These are phyloP conservation scores for Fusarium nelsonii DNA, from an alignment of 2,329 filamentous ascomycete genomes.

Conservation along the genomic window DNA sequence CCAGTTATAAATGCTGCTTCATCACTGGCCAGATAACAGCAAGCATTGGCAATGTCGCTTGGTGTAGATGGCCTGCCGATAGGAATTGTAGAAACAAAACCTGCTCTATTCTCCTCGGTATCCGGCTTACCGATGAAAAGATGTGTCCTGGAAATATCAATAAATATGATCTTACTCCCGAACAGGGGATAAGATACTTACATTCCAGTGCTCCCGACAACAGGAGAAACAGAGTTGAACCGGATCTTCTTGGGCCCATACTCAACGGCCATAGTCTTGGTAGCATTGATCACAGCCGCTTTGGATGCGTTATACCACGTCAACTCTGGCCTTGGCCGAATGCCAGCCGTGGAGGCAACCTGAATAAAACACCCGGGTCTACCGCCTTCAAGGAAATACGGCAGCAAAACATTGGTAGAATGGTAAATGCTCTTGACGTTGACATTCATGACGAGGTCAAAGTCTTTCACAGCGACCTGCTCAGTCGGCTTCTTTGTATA, in stretches of 20 bases:
- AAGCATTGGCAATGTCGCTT: constrained; percentile 76
- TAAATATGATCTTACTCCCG: too few relatives aligned
- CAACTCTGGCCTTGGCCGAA: constrained; percentile 69
- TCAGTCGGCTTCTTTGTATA: constrained; percentile 73
- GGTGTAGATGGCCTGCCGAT: constrained; percentile 59
- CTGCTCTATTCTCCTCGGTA: constrained; percentile 70
- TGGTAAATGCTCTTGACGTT: constrained; percentile 77
- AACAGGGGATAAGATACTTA: not conserved
- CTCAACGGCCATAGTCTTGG: constrained; percentile 74
- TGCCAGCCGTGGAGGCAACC: constrained; percentile 72
- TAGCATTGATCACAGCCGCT: constrained; percentile 72
- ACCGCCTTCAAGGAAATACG: constrained; percentile 69
- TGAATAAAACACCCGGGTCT: constrained; percentile 73
- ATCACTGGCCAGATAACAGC: constrained; percentile 77
- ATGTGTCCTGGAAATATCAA: constrained; percentile 6
- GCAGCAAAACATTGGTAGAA: constrained; percentile 69
- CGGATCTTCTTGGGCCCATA: constrained; percentile 79
- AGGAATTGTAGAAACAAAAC: constrained; percentile 65
- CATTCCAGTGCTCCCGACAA: constrained; percentile 62
- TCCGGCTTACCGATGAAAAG: constrained; percentile 71
- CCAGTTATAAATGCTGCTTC: constrained; percentile 80
- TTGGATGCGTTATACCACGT: constrained; percentile 80
- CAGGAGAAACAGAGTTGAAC: constrained; percentile 79
- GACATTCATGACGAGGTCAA: constrained; percentile 74
- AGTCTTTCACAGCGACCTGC: constrained; percentile 74